Base-by-base conservation (phyloP, 352 stramenopile species). In the Phytophthora pseudosyringae region DNA sequence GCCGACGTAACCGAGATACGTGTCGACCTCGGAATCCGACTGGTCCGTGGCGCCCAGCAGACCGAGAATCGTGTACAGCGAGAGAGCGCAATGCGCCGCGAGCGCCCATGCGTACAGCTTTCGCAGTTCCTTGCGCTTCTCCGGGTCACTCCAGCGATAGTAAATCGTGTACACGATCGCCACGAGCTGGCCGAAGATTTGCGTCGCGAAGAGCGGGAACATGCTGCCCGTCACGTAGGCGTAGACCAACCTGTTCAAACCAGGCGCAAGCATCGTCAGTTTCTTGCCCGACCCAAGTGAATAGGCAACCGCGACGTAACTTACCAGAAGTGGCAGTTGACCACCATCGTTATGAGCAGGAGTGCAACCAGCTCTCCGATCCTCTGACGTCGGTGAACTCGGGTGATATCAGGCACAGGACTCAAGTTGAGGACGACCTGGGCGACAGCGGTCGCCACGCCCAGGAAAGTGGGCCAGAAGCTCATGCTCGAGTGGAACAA, bases 11-110 rank as follows among this genome's bases (percentile, higher is more conserved):
- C 66, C 66, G 5, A 69, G 47, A 36, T 48, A 59, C 29, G 38
- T 59, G 0, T 33, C 48, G 21, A 69, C 39, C 18, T 59, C 44
- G 5, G 38, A 18, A 18, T 64, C 15, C 13, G 43, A 64, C 41
- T 80, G 72, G 31, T 73, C 40, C 13, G 73, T 85, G 5, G 71
- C 55, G 0, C 66, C 70, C 6, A 57, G 35, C 13, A 73, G n/a
- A 2, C 71, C 74, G 25, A 85, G 45, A 13, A 70, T 48, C 13
- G 73, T 66, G 47, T 80, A 86, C 25, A 67, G 28, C 3, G 76
- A 69, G 25, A 65, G 56, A 28, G 38, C 49, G 11, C 61, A 53
- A 21, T 66, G 47, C 9, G 67, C 26, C 5, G 61, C 45, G 21
- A 63, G 58, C 38, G 47, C 46, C 45, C 52, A 62, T 3, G 38